A percentile compares a stretch with the other conserved stretches of the same genome.
These are phyloP conservation scores for Neurospora sublineolata DNA, from an alignment of 495 filamentous ascomycete species.

Conservation along the genomic window DNA sequence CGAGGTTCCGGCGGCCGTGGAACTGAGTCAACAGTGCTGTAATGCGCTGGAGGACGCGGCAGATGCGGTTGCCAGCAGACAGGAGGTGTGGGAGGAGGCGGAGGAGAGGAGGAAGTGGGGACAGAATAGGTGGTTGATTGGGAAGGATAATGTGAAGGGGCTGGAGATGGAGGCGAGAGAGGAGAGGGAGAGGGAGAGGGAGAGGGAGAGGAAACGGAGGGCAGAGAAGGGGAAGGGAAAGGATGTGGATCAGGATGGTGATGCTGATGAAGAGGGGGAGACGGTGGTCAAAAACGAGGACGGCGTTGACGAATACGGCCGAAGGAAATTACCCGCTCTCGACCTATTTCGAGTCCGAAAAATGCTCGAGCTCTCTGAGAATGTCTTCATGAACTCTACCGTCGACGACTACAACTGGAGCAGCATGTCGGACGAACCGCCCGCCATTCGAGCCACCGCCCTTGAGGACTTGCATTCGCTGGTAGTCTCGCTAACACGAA, in stretches of 20 bases:
- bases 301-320: conserved; percentile 17
- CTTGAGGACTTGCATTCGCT: conserved; percentile 66
- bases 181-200: not conserved
- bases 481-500: conserved; percentile 49
- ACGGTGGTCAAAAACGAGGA: conserved; percentile 12
- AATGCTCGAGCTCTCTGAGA: conserved; percentile 54
- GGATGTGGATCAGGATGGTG: not conserved
- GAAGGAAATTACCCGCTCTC: conserved; percentile 31
- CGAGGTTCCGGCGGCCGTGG: conserved; percentile 60
- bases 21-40: conserved; percentile 57
- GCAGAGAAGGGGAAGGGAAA: conserved; percentile 6
- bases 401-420: conserved; percentile 57
- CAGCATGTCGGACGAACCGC: conserved; percentile 36
- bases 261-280: conserved; percentile 7
- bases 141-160: not conserved
- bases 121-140: not conserved
- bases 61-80: conserved; percentile 44
- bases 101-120: conserved; percentile 44
- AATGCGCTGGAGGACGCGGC: conserved; percentile 56
- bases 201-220: conserved; percentile 23
- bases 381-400: conserved; percentile 69
- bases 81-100: conserved; percentile 44
- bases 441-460: conserved; percentile 55
- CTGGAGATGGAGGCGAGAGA: not conserved
- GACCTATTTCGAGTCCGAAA: conserved; percentile 45